Evolutionary conservation across 192 early-diverging fungal genomes (phyloP).

Genomic region (Mortierella hygrophila): DNA sequence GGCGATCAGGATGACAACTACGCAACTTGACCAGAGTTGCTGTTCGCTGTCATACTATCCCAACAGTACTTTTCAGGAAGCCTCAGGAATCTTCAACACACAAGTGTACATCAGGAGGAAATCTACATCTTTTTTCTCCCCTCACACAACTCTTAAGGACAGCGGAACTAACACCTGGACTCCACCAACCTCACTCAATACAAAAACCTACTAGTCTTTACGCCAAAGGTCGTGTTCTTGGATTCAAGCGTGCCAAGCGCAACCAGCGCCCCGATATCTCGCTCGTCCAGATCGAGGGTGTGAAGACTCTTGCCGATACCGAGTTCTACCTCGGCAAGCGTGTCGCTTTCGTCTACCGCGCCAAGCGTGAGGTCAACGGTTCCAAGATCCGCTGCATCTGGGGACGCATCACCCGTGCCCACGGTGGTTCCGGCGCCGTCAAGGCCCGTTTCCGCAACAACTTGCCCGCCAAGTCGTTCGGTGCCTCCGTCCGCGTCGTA

Average conservation of each 20-base stretch:
- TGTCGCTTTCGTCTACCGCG: slow-evolving; percentile 97
- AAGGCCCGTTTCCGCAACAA: slow-evolving; percentile 97
- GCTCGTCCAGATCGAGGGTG: slow-evolving; percentile 95
- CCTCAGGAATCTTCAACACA: not conserved
- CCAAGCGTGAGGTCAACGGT: slow-evolving; percentile 88
- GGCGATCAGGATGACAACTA: not conserved
- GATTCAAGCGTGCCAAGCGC: slow-evolving; percentile 94
- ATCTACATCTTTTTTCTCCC: not conserved
- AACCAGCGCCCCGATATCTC: slow-evolving; percentile 92
- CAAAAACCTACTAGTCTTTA: slow-evolving; percentile 89
- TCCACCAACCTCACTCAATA: not conserved
- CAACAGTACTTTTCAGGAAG: not conserved
- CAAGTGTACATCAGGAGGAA: not conserved
- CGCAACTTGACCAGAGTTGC: not conserved
- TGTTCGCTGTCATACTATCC: not conserved
- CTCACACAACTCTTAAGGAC: not conserved
- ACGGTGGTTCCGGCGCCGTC: slow-evolving; percentile 97
- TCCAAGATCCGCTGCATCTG: slow-evolving; percentile 97
- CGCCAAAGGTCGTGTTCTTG: slow-evolving; percentile 97
- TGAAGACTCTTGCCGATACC: slow-evolving; percentile 89
- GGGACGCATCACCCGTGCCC: slow-evolving; percentile 95
- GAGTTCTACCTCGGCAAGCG: slow-evolving; percentile 99
- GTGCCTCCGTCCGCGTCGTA: slow-evolving; percentile 92
- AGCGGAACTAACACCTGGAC: not conserved
- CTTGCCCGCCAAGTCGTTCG: slow-evolving; percentile 95